A percentile compares a stretch with the other conserved stretches of the same genome.
These are phyloP conservation scores for Malus sieversii DNA, from an alignment of 306 rosid species.

Conservation along the genomic window DNA sequence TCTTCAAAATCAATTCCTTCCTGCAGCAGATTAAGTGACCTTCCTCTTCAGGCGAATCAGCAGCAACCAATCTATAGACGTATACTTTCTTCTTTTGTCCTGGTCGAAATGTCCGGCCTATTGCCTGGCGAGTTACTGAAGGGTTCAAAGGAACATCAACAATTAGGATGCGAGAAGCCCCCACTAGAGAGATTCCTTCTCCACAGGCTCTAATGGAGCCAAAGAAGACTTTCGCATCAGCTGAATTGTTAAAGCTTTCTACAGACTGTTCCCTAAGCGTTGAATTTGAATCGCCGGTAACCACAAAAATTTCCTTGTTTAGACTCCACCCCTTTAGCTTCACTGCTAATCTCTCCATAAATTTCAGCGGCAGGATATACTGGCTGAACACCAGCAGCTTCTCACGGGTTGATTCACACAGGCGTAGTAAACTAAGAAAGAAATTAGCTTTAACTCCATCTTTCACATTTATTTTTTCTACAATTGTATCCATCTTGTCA, in stretches of 20 bases:
- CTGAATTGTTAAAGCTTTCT: slow-evolving; percentile 61
- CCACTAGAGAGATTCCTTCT: slow-evolving; percentile 93
- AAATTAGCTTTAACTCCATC: slow-evolving; percentile 84
- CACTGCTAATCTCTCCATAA: slow-evolving; percentile 57
- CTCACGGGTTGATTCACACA: slow-evolving; percentile 63
- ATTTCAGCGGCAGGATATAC: slow-evolving; percentile 70
- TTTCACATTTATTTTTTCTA: slow-evolving; percentile 34
- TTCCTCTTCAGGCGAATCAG: slow-evolving; percentile 74
- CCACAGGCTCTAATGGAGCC: slow-evolving; percentile 98
- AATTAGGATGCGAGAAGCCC: slow-evolving; percentile 79
- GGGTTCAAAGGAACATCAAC: slow-evolving; percentile 85
- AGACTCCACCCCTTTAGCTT: slow-evolving; percentile 61
- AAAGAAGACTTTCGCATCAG: slow-evolving; percentile 67
- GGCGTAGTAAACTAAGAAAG: slow-evolving; percentile 49
- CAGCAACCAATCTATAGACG: slow-evolving; percentile 68
- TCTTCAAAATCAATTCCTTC: slow-evolving; percentile 64
- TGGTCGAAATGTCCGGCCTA: slow-evolving; percentile 91
- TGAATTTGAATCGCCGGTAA: slow-evolving; percentile 64
- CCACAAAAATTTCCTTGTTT: slow-evolving; percentile 61
- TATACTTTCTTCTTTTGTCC: slow-evolving; percentile 73
- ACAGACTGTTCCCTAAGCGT: slow-evolving; percentile 57
- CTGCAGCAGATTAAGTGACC: slow-evolving; percentile 55
- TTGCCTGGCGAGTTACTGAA: slow-evolving; percentile 84
- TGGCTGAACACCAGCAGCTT: slow-evolving; percentile 88
- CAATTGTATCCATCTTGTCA: slow-evolving; percentile 35